Evolutionary conservation across 2,329 filamentous ascomycete genomes (phyloP).

Genomic region (Aspergillus viridinutans): DNA sequence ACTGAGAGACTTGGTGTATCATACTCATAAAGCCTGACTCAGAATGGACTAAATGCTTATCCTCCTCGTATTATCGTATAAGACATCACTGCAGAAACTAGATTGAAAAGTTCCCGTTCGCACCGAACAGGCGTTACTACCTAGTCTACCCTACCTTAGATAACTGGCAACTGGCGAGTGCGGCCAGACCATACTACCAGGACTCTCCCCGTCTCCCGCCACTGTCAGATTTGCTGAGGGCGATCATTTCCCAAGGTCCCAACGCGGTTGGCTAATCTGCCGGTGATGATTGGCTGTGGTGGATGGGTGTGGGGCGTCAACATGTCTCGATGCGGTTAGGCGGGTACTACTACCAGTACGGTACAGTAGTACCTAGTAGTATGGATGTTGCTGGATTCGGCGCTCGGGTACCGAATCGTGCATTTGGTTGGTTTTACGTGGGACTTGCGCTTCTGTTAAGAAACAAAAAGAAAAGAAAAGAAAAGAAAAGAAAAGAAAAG

Average conservation of each 20-base stretch:
- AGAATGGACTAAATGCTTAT: not conserved
- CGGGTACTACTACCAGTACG: not conserved
- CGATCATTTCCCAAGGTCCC: constrained; percentile 13
- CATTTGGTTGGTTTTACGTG: not conserved
- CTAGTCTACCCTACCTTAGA: no score
- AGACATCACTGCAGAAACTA: no score
- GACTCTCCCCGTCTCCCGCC: not conserved
- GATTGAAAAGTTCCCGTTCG: not conserved
- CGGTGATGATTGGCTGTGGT: constrained; percentile 2
- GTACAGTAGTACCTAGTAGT: no score
- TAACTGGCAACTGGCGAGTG: no score
- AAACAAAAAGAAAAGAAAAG: no score
- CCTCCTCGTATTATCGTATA: no score
- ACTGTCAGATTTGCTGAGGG: constrained; percentile 12
- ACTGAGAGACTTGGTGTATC: not conserved
- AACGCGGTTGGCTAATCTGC: constrained; percentile 1
- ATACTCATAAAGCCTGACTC: not conserved
- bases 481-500: no score
- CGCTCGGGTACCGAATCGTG: not conserved
- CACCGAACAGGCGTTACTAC: no score
- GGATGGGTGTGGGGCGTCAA: constrained; percentile 6
- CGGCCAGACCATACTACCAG: no score
- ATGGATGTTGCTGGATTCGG: not conserved
- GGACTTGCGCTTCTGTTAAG: not conserved
- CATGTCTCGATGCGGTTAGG: constrained; percentile 8